A percentile compares a stretch with the other conserved stretches of the same genome.
Evolutionary conservation across 164 flowering plant genomes (phyloP).

Genomic region (Stephania japonica): DNA sequence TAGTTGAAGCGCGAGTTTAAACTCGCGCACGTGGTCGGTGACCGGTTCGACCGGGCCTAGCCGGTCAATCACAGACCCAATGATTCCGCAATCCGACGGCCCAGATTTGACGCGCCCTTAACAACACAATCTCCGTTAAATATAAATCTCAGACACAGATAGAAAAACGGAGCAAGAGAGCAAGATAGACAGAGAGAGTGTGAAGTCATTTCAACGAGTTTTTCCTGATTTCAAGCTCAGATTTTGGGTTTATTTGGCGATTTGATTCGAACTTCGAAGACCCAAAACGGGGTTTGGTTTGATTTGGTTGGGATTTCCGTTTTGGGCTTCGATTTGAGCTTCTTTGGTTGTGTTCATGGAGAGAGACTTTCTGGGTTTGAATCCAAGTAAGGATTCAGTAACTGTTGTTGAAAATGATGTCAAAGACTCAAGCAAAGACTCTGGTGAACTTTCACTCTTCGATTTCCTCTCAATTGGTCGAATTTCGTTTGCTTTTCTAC

Average conservation of each 20-base stretch:
- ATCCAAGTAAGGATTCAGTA: constrained; percentile 20
- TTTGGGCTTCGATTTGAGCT: constrained; percentile 3
- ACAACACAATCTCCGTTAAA: neutral
- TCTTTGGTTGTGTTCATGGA: constrained; percentile 30
- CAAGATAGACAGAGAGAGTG: no score
- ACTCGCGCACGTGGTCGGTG: constrained; percentile 30
- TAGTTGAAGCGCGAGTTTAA: constrained; percentile 4
- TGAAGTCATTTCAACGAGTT: neutral
- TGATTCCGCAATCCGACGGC: constrained; percentile 23
- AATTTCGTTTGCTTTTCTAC: neutral
- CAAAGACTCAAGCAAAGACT: constrained; percentile 24
- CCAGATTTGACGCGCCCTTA: constrained; percentile 13
- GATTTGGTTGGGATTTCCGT: neutral
- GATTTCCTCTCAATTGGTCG: neutral
- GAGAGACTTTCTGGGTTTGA: constrained; percentile 55
- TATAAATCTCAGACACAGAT: neutral
- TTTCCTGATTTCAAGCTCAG: constrained; percentile 3
- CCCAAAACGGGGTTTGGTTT: neutral
- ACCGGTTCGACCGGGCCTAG: constrained; percentile 25
- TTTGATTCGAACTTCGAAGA: neutral
- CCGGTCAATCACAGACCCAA: constrained; percentile 7
- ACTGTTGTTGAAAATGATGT: constrained; percentile 34
- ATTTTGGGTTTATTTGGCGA: neutral
- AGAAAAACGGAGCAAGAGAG: neutral
- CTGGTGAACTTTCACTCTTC: constrained; percentile 20